Evolutionary conservation across 164 flowering plant species (phyloP).

Genomic region (Hamamelis virginiana): DNA sequence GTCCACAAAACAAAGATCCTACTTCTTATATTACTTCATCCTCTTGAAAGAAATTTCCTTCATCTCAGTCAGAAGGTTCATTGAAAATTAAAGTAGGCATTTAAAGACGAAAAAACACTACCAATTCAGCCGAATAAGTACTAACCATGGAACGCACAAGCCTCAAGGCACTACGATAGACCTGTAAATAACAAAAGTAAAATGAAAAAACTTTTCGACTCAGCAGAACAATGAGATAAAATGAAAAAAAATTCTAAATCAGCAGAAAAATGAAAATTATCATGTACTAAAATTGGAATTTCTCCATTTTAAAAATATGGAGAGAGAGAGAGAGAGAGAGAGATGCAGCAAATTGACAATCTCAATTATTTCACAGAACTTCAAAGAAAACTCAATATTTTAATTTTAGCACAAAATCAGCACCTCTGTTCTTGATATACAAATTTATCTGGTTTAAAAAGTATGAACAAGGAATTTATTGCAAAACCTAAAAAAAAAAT

Average conservation of each 20-base stretch:
- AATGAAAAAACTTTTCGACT: neutral
- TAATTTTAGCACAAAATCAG: neutral
- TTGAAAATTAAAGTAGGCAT: neutral
- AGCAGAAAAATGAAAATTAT: too few species aligned
- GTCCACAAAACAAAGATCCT: too few species aligned
- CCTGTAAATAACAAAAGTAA: conserved; percentile 44
- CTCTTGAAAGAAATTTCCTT: neutral
- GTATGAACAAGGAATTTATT: neutral
- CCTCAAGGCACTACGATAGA: conserved; percentile 92
- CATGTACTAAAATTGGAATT: too few species aligned
- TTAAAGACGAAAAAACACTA: neutral
- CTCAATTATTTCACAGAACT: too few species aligned
- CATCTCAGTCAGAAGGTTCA: neutral
- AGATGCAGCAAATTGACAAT: neutral
- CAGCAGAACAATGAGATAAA: neutral
- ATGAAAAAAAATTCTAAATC: neutral
- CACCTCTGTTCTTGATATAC: neutral
- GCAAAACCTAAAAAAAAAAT: conserved; percentile 1
- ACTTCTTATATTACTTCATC: too few species aligned
- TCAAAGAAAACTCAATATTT: too few species aligned
- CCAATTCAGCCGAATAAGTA: conserved; percentile 11
- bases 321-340: conserved; percentile 2
- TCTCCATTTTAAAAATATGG: too few species aligned
- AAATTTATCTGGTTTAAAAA: neutral
- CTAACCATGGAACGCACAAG: conserved; percentile 96